Base-by-base conservation (phyloP, 768 basidiomycete genomes). In the Pisolithus marmoratus region DNA sequence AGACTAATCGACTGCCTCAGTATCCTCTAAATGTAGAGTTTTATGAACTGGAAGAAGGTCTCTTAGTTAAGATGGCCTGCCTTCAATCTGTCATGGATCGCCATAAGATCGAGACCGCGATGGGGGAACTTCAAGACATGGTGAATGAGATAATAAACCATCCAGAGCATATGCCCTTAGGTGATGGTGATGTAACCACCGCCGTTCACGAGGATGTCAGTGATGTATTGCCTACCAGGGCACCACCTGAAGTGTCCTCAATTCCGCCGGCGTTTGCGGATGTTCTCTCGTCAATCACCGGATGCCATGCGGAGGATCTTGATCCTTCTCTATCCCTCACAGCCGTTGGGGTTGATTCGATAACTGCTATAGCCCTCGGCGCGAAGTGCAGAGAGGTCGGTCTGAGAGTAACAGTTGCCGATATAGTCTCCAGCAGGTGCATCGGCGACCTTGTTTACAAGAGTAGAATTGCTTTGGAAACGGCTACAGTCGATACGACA, bases 301-400 rank as follows among this genome's bases (percentile, higher is more conserved):
- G 65, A 36, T 59, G 66, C 12, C 62, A 72, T 1, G 27, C 50
- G 8, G 62, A 68, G 4, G 55, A 61, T 19, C 61, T 79, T 5
- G 56, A 60, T 19, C 52, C 64, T 17, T 55, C 60, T 4, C 76
- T 72, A 6, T 68, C 69, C 4, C 66, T 77, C 17, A 63, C 65
- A 12, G 64, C 72, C 6, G 57, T 79, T 11, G 78, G 78, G 19
- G 63, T 79, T 11, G 78, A 79, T 56, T 79, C 78, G 2, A 78
- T 79, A 52, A 74, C 73, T 19, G 75, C 78, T 20, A 74, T 79
- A 34, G 72, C 73, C 47, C 63, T 79, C 12, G 66, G 67, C 9
- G 68, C 72, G 7, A 74, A 67, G 50, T 71, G 70, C 56, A 67
- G 71, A 42, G 61, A 63, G 42, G 63, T 59, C 4, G 76, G 76